These are phyloP conservation scores for Cladosporium phlei DNA, from an alignment of 2,329 filamentous ascomycete genomes.

Conservation along the genomic window DNA sequence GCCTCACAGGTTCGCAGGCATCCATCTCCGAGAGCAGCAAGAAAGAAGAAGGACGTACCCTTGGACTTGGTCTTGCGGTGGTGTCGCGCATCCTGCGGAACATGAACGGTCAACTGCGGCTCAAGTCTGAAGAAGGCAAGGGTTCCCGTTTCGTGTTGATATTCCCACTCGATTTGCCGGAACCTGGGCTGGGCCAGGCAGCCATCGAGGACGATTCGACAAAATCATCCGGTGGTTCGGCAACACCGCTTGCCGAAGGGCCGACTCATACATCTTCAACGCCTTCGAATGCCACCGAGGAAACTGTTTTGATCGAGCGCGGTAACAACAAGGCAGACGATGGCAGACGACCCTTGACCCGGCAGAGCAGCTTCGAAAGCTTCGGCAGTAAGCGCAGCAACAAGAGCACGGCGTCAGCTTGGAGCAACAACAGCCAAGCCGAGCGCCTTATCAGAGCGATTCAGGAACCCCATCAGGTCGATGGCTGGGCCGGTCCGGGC, in stretches of 20 bases:
- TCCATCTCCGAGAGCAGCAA: slow-evolving; percentile 29
- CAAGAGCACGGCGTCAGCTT: slow-evolving; percentile 25
- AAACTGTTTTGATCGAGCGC: slow-evolving; percentile 59
- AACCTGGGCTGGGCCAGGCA: slow-evolving; percentile 24
- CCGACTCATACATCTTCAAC: neutral
- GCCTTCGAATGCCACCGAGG: slow-evolving; percentile 35
- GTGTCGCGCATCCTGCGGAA: slow-evolving; percentile 84
- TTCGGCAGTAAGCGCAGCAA: slow-evolving; percentile 44
- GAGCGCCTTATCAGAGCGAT: slow-evolving; percentile 70
- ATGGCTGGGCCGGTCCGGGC: slow-evolving; percentile 20
- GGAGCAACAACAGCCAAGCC: slow-evolving; percentile 56
- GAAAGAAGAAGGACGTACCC: slow-evolving; percentile 39
- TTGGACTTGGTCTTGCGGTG: slow-evolving; percentile 80
- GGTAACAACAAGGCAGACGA: slow-evolving; percentile 25
- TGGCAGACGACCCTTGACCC: slow-evolving; percentile 1
- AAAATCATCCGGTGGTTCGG: slow-evolving; percentile 19
- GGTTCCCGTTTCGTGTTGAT: slow-evolving; percentile 79
- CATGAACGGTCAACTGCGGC: slow-evolving; percentile 79
- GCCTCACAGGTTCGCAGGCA: slow-evolving; percentile 28
- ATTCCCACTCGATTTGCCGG: slow-evolving; percentile 66
- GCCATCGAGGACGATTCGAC: slow-evolving; percentile 15
- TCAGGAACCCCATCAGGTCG: slow-evolving; percentile 49
- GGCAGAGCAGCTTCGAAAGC: slow-evolving; percentile 40
- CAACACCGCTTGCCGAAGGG: slow-evolving; percentile 22
- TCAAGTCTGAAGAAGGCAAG: slow-evolving; percentile 77